Conservation (phyloP, 805 yeast species). For the Schizosaccharomyces osmophilus region DNA sequence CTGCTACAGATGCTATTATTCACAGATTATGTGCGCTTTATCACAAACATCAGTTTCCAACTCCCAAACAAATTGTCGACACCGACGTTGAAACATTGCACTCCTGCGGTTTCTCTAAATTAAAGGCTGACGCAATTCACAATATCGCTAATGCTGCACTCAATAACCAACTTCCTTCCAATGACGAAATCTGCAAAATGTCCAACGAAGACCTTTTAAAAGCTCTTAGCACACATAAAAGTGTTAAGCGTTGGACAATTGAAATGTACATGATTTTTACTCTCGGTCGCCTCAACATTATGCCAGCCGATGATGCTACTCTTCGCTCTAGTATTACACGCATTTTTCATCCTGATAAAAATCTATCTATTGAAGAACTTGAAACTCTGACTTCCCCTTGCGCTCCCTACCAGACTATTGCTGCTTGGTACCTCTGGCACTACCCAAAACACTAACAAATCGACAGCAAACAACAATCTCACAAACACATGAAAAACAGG, state of each 20-base stretch:
- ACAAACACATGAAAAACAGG: no score
- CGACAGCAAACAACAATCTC: not conserved
- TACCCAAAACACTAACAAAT: not conserved
- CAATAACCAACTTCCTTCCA: not conserved
- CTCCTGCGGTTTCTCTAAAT: not conserved
- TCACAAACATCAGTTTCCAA: not conserved
- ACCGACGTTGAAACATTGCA: not conserved
- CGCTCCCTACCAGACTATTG: not conserved
- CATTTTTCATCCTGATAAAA: not conserved
- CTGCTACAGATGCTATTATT: not conserved
- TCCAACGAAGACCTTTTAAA: not conserved
- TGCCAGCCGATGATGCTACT: not conserved
- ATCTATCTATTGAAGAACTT: not conserved
- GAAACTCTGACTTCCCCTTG: not conserved
- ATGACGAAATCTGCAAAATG: not conserved
- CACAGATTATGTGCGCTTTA: not conserved
- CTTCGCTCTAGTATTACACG: not conserved
- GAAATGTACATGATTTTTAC: not conserved
- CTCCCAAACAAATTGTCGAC: not conserved
- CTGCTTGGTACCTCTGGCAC: not conserved
- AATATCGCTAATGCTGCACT: not conserved
- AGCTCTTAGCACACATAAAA: not conserved
- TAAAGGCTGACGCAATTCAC: not conserved
- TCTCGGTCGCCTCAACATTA: not conserved
- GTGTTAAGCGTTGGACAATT: not conserved